Base-by-base conservation (phyloP, 2,329 filamentous ascomycete genomes). In the Sclerotinia minor region DNA sequence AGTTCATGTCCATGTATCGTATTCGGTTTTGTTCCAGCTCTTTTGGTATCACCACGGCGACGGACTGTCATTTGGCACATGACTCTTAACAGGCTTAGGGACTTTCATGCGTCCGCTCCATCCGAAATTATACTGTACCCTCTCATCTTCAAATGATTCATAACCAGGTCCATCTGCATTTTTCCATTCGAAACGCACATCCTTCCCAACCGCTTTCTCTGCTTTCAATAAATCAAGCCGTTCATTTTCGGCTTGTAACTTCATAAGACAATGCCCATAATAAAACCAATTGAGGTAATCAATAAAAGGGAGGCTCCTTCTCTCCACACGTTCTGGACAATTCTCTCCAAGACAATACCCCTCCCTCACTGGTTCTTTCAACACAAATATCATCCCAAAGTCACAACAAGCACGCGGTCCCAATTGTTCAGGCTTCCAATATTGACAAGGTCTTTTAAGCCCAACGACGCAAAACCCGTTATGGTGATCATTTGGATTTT, bases 291-390 rank as follows among this genome's bases (percentile, higher is more conserved):
- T 5, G 7, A 2, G 13, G 5, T 38, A 61, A 2, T 49, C 1
- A 26, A 61, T 8, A 19, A 24, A 4, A 1, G 45, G 59, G 5
- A 60, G 11, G 7, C 4, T 21, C 29, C 9, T 24, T 5, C 19
- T 15, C 3, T 13, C 41, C 26, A 11, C 13, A 38, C 49, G 21
- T 6, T n/a, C 45, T 13, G 29, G 58, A 24, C 58, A 61, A 17
- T 50, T 50, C 32, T 61, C 59, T n/a, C 59, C 59, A 50, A 61
- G 2, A 21, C 59, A 50, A 38, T 21, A 3, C n/a, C 59, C 45
- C 1, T 50, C 19, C 45, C 26, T 35, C 13, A 19, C 0, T 15
- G 11, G 9, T 13, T 15, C 3, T 11, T 29, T 13, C 58, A 35
- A 5, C 19, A 8, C 3, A 8, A 32, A n/a, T 55, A 1, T 35